Evolutionary conservation across 305 asterid genomes (phyloP).

Genomic region (Solanum hybrid): DNA sequence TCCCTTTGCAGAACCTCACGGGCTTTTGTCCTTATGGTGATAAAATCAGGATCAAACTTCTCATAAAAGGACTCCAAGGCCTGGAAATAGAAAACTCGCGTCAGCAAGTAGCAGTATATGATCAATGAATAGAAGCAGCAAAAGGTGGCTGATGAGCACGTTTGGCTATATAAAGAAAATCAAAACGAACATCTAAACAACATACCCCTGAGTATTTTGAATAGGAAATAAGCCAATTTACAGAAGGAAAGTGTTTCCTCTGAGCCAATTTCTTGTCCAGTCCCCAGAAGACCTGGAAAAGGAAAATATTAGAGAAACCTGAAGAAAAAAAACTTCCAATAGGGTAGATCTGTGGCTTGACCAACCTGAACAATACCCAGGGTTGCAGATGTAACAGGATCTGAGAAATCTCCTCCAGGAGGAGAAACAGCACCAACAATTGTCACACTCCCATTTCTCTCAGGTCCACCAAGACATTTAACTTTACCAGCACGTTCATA

Average conservation of each 20-base stretch:
- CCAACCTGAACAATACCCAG: slow-evolving; percentile 93
- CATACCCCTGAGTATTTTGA: slow-evolving; percentile 89
- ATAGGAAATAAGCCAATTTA: slow-evolving; percentile 96
- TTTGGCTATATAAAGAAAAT: not conserved
- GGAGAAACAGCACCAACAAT: slow-evolving; percentile 98
- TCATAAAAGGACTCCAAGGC: slow-evolving; percentile 92
- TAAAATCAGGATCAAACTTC: slow-evolving; percentile 88
- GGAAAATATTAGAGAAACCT: slow-evolving; percentile 4
- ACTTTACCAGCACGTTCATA: slow-evolving; percentile 95
- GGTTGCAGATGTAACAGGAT: slow-evolving; percentile 94
- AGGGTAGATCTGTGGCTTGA: not conserved
- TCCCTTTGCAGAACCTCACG: slow-evolving; percentile 98
- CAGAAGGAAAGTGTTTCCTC: slow-evolving; percentile 94
- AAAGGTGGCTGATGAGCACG: not conserved
- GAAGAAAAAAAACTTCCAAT: not conserved
- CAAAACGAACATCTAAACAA: slow-evolving; percentile 2
- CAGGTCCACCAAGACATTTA: slow-evolving; percentile 93
- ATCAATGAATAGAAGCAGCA: not conserved
- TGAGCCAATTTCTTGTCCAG: slow-evolving; percentile 95
- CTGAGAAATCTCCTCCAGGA: slow-evolving; percentile 97
- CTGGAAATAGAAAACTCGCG: slow-evolving; percentile 22
- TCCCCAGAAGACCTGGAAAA: slow-evolving; percentile 88
- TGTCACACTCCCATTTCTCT: slow-evolving; percentile 89
- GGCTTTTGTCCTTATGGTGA: slow-evolving; percentile 87
- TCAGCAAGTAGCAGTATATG: not conserved